phyloP scores from a whole-genome alignment of 192 early-diverging fungal genomes.

The Coemansia guatemalensis region DNA sequence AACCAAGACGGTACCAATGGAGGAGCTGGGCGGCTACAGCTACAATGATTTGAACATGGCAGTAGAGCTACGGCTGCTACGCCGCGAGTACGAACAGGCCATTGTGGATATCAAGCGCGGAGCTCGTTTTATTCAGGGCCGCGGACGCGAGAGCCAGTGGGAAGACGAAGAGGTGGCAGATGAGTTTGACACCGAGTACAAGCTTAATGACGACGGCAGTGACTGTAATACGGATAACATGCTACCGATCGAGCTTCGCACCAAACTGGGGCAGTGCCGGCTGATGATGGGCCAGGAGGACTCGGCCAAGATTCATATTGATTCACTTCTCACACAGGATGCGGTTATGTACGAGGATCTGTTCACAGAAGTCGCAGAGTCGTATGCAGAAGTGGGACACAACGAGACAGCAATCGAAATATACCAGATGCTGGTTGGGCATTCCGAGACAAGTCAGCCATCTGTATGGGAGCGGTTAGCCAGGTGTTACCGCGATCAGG shows the following conservation, averaged over 20 bases:
- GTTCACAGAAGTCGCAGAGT: constrained; percentile 36
- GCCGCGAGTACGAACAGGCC: constrained; percentile 72
- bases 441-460: constrained; percentile 24
- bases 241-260: constrained; percentile 83
- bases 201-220: constrained; percentile 36
- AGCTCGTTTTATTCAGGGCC: constrained; percentile 65
- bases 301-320: constrained; percentile 57
- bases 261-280: constrained; percentile 80
- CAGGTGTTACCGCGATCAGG: constrained; percentile 59
- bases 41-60: constrained; percentile 81
- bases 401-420: constrained; percentile 24
- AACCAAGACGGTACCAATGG: constrained; percentile 40
- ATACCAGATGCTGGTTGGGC: constrained; percentile 17
- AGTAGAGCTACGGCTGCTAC: constrained; percentile 80
- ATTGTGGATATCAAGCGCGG: constrained; percentile 71
- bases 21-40: constrained; percentile 63
- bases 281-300: constrained; percentile 67
- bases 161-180: constrained; percentile 48
- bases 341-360: constrained; percentile 32
- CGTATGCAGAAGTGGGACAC: constrained; percentile 20
- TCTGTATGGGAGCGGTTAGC: constrained; percentile 61
- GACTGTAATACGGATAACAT: constrained; percentile 11
- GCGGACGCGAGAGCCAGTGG: constrained; percentile 68
- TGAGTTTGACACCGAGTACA: constrained; percentile 62
- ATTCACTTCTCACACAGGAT: constrained; percentile 37